Evolutionary conservation across 75 land plant species (phyloP).

Genomic region (Selaginella tamariscina): DNA sequence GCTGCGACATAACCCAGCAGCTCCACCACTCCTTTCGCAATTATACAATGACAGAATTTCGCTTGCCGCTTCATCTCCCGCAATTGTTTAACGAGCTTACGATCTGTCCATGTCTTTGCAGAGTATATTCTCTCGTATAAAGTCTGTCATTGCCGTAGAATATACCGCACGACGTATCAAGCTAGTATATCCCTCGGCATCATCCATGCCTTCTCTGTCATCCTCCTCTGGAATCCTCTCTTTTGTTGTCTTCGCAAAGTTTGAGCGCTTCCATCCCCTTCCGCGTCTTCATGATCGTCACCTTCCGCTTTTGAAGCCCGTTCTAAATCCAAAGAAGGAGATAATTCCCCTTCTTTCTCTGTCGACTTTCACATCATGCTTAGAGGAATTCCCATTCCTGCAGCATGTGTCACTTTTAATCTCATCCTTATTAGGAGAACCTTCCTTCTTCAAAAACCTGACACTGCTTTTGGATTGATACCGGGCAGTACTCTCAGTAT

Average conservation of each 20-base stretch:
- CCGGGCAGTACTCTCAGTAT: too few relatives aligned
- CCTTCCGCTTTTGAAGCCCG: too few relatives aligned
- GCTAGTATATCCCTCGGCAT: constrained; percentile 57
- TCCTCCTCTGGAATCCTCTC: constrained; percentile 81
- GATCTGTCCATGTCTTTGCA: constrained; percentile 68
- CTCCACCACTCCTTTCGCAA: constrained; percentile 58
- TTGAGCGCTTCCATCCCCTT: constrained; percentile 72
- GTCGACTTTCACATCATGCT: constrained; percentile 34
- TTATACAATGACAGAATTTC: background rate
- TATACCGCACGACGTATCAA: constrained; percentile 17
- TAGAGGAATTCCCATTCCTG: too few relatives aligned
- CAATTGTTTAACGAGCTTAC: constrained; percentile 27
- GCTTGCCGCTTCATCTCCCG: background rate
- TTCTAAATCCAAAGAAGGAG: constrained; percentile 75
- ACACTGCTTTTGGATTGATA: background rate
- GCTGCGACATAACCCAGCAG: constrained; percentile 30
- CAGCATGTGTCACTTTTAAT: too few relatives aligned
- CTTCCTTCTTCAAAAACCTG: background rate
- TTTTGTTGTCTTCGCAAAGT: constrained; percentile 66
- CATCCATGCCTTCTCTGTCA: constrained; percentile 76
- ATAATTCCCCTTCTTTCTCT: constrained; percentile 95
- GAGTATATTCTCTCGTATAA: constrained; percentile 78
- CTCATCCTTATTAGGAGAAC: background rate
- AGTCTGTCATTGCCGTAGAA: constrained; percentile 90
- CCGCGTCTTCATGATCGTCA: constrained; percentile 40